Percentiles rank a stretch among this genome's conserved stretches.
phyloP scores from a whole-genome alignment of 2,329 filamentous ascomycete genomes.

The Trichoderma koningii region DNA sequence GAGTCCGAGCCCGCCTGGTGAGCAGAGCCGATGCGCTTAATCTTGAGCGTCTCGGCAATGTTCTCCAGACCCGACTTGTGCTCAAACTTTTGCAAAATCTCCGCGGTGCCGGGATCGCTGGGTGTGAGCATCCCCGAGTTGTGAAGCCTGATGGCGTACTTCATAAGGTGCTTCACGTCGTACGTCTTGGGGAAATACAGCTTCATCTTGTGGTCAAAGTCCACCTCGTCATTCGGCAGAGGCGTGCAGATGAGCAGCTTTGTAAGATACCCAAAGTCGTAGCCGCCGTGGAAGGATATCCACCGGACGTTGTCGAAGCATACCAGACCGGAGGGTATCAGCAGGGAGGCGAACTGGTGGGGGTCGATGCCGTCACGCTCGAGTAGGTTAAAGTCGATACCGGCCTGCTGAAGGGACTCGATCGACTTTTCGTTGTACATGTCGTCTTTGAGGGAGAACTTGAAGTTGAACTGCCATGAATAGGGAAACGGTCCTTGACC shows the following conservation, averaged over 20 bases:
- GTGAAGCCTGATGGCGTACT: constrained; percentile 75
- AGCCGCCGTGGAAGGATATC: constrained; percentile 97
- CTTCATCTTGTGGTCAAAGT: constrained; percentile 86
- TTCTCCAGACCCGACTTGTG: constrained; percentile 91
- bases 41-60: constrained; percentile 88
- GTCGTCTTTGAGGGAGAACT: constrained; percentile 89
- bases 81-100: constrained; percentile 82
- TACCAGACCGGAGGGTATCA: constrained; percentile 90
- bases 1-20: constrained; percentile 95
- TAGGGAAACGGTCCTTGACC: constrained; percentile 66
- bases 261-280: constrained; percentile 96
- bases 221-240: constrained; percentile 83
- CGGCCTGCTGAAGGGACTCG: constrained; percentile 82
- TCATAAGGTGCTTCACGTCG: constrained; percentile 97
- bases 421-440: constrained; percentile 98
- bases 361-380: constrained; percentile 90
- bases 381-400: constrained; percentile 86
- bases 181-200: constrained; percentile 92
- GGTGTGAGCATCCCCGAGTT: constrained; percentile 64
- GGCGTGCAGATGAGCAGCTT: constrained; percentile 85
- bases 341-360: constrained; percentile 80
- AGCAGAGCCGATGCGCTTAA: constrained; percentile 82
- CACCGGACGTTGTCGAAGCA: constrained; percentile 87
- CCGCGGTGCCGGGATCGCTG: constrained; percentile 64
- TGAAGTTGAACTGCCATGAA: constrained; percentile 99